Conservation (phyloP, 768 basidiomycete species). For the Asterophora parasitica region DNA sequence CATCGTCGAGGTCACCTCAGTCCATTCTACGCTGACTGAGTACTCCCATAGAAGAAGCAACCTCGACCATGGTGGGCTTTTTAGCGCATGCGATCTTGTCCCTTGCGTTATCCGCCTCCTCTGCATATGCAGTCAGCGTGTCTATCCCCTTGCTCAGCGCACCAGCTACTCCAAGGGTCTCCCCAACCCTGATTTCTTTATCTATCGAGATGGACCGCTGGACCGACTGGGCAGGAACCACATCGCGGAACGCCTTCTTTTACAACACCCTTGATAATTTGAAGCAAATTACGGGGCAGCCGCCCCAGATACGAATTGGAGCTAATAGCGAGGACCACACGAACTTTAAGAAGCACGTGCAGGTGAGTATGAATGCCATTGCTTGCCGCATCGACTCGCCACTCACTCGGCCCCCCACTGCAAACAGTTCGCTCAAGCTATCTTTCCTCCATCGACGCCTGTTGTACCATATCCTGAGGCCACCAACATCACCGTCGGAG, state of each 20-base stretch:
- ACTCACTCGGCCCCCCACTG: neutral
- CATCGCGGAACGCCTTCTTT: slow-evolving; percentile 50
- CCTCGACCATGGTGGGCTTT: neutral
- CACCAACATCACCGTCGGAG: slow-evolving; percentile 48
- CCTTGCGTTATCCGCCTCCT: too few species aligned
- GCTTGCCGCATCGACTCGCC: neutral
- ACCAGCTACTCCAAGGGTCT: slow-evolving; percentile 28
- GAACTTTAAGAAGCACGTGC: slow-evolving; percentile 41
- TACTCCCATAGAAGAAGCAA: too few species aligned
- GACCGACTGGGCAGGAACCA: slow-evolving; percentile 59
- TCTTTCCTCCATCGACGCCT: slow-evolving; percentile 44
- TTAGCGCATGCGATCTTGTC: too few species aligned
- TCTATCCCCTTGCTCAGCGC: too few species aligned
- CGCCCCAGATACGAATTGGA: slow-evolving; percentile 55
- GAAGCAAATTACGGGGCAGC: slow-evolving; percentile 41
- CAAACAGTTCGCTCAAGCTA: slow-evolving; percentile 26
- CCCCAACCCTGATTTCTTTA: slow-evolving; percentile 50
- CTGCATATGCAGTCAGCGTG: too few species aligned
- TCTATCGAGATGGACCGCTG: slow-evolving; percentile 70
- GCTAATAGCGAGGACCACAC: slow-evolving; percentile 58
- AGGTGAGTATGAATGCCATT: slow-evolving; percentile 26
- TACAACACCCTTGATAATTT: slow-evolving; percentile 56
- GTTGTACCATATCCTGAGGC: slow-evolving; percentile 65
- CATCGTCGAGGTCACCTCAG: too few species aligned
- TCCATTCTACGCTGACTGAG: too few species aligned